phyloP scores from a whole-genome alignment of 1,284 basidiomycete genomes.

The Naganishia albida region DNA sequence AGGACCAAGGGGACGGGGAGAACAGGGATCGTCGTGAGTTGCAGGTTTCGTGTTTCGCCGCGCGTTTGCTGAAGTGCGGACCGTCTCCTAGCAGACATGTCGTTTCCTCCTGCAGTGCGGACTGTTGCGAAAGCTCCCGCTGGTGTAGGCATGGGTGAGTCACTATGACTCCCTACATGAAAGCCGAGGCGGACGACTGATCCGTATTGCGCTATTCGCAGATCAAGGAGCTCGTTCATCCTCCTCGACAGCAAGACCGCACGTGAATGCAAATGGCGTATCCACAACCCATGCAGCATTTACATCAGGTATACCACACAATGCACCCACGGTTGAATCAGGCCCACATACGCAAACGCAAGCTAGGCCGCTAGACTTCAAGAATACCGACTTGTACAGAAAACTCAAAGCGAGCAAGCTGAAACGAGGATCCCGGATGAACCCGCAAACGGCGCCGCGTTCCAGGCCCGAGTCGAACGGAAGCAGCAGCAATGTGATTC shows the following conservation, averaged over 20 bases:
- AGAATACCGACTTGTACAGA: not conserved
- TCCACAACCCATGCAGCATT: not conserved
- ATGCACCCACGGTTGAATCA: no score
- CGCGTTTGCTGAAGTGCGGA: no score
- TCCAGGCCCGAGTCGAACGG: not conserved
- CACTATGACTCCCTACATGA: no score
- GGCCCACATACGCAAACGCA: no score
- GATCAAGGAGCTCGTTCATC: not conserved
- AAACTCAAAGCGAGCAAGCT: not conserved
- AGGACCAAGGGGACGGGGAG: not conserved
- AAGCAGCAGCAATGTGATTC: not conserved
- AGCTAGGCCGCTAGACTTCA: no score
- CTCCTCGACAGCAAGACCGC: not conserved
- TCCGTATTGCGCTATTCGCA: no score
- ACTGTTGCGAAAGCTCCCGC: no score
- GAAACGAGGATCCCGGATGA: not conserved
- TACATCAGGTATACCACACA: not conserved
- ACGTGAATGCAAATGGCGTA: not conserved
- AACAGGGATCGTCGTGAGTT: constrained; percentile 2
- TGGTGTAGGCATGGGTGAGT: no score
- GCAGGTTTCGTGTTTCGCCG: no score
- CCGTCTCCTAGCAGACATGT: no score
- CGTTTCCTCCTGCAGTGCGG: no score
- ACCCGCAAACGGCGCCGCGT: not conserved
- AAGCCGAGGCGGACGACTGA: no score